Evolutionary conservation across 2,329 filamentous ascomycete species (phyloP), one percentile per base, ranked within the genome.

Genomic region (Penicillium polonicum): DNA sequence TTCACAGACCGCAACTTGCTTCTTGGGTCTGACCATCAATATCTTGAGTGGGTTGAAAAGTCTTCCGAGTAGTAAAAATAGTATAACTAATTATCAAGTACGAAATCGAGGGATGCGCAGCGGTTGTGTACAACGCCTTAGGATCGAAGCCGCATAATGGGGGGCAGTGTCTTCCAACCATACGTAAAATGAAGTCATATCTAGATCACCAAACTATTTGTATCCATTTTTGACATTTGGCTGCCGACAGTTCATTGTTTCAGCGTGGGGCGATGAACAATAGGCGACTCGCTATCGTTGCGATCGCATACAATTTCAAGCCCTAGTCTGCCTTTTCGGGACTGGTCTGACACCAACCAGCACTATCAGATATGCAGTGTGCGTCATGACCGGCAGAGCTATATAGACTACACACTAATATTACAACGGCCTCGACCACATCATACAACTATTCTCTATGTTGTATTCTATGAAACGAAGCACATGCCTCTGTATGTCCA

Each of bases 1-100:
- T 45, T 62, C 45, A 52, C 66, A 68, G 66, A 68, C 66, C 66
- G 66, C 65, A 68, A 68, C 60, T 68, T 66, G 58, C 55, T 57
- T 27, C n/a, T 46, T 43, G 36, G 31, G 38, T 43, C 21, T 50
- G 41, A 52, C 38, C 21, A 49, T 48, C 54, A 36, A 17, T 15
- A 23, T 23, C 6, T 15, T 36, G 38, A 48, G 39, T 27, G 45
- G 45, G 21, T 19, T 48, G 35, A 38, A 21, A 31, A 25, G 15
- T 15, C 36, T 48, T 53, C 39, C 19, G 44, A 45, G 21, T 25
- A 23, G 46, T 39, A 55, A 61, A 57, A 58, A 57, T 59, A 54
- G 59, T 17, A 52, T 38, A 41, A n/a, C 36, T 17, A 7, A 29
- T 41, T 49, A 41, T 29, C 23, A 39, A 38, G 53, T 31, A 36